phyloP scores from a whole-genome alignment of 768 basidiomycete species.

The Panaeolus papilionaceus region DNA sequence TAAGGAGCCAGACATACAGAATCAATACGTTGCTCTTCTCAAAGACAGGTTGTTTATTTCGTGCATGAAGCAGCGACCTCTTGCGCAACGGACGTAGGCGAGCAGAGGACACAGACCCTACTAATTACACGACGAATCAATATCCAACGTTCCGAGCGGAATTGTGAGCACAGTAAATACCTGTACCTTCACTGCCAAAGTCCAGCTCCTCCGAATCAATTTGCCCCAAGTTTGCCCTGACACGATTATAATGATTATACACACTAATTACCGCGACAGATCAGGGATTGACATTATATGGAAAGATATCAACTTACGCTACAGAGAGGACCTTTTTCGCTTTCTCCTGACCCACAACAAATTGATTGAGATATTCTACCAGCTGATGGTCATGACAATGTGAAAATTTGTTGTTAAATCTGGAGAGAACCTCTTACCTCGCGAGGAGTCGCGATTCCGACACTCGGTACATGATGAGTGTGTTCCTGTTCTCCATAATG shows the following conservation, averaged over 20 bases:
- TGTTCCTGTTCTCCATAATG: slow-evolving; percentile 25
- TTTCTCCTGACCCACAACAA: slow-evolving; percentile 88
- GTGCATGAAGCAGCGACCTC: slow-evolving; percentile 44
- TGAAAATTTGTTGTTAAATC: not conserved
- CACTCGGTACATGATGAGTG: slow-evolving; percentile 44
- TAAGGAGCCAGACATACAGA: slow-evolving; percentile 54
- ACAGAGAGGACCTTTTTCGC: slow-evolving; percentile 96
- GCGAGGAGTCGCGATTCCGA: slow-evolving; percentile 63
- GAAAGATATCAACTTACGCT: slow-evolving; percentile 65
- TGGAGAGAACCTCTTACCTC: slow-evolving; percentile 38
- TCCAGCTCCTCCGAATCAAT: slow-evolving; percentile 44
- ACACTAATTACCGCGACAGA: slow-evolving; percentile 55
- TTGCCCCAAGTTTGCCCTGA: slow-evolving; percentile 69
- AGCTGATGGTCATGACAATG: slow-evolving; percentile 53
- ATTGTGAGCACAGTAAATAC: slow-evolving; percentile 15
- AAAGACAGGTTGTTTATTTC: slow-evolving; percentile 62
- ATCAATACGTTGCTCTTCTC: slow-evolving; percentile 98
- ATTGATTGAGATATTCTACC: slow-evolving; percentile 85
- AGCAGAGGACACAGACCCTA: slow-evolving; percentile 52
- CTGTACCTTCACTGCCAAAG: slow-evolving; percentile 19
- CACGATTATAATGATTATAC: slow-evolving; percentile 94
- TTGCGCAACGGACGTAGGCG: slow-evolving; percentile 65
- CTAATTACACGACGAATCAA: not conserved
- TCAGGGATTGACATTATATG: not conserved
- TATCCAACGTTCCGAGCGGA: not conserved